Percentiles rank a stretch among this genome's conserved stretches.
Evolutionary conservation across 169 alveolate species (phyloP).

Genomic region (Toxoplasma gondii): DNA sequence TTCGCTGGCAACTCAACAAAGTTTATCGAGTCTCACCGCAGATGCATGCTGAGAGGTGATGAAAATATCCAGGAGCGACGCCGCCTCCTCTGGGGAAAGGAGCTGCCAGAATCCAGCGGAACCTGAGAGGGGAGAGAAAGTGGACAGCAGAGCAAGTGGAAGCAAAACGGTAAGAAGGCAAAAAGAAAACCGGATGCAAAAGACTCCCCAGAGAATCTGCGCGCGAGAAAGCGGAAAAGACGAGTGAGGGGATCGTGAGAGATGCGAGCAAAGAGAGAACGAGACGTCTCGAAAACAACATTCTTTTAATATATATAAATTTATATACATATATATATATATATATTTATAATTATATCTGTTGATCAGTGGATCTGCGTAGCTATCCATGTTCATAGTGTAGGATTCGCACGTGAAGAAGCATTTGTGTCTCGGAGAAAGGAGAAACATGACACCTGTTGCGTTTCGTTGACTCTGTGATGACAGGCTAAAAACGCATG

Average conservation of each 20-base stretch:
- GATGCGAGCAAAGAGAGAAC: too few relatives aligned
- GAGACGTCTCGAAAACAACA: too few relatives aligned
- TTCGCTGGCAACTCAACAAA: too few relatives aligned
- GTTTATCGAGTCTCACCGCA: neutral
- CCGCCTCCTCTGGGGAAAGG: constrained; percentile 28
- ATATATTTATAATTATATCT: neutral
- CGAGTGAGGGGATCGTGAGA: too few relatives aligned
- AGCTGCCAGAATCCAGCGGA: constrained; percentile 6
- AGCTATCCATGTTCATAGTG: neutral
- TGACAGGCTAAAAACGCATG: too few relatives aligned
- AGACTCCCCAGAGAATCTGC: too few relatives aligned
- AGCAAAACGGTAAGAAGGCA: neutral
- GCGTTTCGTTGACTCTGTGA: too few relatives aligned
- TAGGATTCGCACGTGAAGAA: too few relatives aligned
- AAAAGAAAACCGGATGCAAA: neutral
- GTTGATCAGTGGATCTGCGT: neutral
- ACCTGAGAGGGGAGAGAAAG: neutral
- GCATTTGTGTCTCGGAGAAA: too few relatives aligned
- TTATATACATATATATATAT: neutral
- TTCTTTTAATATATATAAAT: neutral
- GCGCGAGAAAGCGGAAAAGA: too few relatives aligned
- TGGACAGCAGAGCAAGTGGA: neutral
- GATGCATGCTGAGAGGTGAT: neutral
- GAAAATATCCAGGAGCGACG: neutral
- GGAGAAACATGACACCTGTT: too few relatives aligned